A percentile compares a stretch with the other conserved stretches of the same genome.
Evolutionary conservation across 148 eudicot species (phyloP).

Genomic region (Silene conica): DNA sequence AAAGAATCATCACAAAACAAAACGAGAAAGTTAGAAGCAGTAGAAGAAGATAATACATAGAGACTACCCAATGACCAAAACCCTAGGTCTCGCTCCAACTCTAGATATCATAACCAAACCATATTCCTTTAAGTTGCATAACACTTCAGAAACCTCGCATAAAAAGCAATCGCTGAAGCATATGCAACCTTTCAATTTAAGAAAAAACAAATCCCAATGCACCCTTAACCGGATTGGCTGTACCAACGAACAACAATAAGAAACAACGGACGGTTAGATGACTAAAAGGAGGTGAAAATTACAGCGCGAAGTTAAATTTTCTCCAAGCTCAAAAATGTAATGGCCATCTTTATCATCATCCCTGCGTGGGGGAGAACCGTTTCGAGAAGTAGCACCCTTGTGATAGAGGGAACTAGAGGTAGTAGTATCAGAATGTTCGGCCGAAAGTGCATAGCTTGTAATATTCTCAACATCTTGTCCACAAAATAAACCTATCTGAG

Average conservation of each 20-base stretch:
- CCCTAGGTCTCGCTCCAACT: too few species aligned
- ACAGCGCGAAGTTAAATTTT: slow-evolving; percentile 86
- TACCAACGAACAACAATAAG: too few species aligned
- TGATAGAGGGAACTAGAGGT: slow-evolving; percentile 42
- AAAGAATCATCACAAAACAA: slow-evolving; percentile 6
- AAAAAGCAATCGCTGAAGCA: too few species aligned
- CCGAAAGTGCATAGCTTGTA: slow-evolving; percentile 52
- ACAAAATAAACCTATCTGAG: slow-evolving; percentile 64
- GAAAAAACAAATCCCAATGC: too few species aligned
- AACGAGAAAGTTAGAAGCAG: slow-evolving; percentile 10
- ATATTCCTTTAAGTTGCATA: too few species aligned
- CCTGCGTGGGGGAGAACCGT: slow-evolving; percentile 71
- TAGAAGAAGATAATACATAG: neutral
- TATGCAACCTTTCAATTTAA: too few species aligned
- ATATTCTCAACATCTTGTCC: slow-evolving; percentile 70
- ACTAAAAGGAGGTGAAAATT: slow-evolving; percentile 46
- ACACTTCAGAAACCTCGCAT: neutral
- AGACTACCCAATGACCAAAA: too few species aligned
- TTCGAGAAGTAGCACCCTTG: slow-evolving; percentile 44
- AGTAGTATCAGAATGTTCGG: slow-evolving; percentile 43
- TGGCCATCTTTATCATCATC: slow-evolving; percentile 93
- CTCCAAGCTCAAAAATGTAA: slow-evolving; percentile 80
- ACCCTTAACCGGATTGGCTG: too few species aligned
- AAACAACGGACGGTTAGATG: neutral
- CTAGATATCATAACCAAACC: too few species aligned